Percentiles rank a stretch among this genome's conserved stretches.
phyloP scores from a whole-genome alignment of 2,329 filamentous ascomycete genomes.

The Volutella citrinella region DNA sequence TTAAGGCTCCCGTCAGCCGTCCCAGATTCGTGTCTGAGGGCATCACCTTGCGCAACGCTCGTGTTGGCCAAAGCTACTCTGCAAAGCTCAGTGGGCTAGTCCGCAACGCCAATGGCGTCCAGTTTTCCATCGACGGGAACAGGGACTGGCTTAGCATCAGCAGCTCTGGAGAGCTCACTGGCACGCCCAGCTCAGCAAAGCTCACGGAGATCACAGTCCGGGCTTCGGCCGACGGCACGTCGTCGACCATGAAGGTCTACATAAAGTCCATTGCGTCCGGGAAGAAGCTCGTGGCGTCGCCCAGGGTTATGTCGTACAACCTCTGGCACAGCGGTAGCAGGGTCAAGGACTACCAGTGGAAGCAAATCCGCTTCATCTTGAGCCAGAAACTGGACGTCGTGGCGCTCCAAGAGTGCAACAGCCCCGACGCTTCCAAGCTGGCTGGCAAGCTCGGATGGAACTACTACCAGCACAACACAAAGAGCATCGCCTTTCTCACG shows the following conservation, averaged over 20 bases:
- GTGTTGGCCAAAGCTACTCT: constrained; percentile 30
- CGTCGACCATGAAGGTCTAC: constrained; percentile 23
- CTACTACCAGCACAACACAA: constrained; percentile 30
- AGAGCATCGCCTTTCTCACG: constrained; percentile 33
- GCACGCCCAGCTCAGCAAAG: constrained; percentile 26
- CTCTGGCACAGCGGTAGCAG: constrained; percentile 37
- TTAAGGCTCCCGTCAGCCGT: constrained; percentile 22
- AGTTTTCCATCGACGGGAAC: constrained; percentile 26
- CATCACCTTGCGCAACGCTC: constrained; percentile 35
- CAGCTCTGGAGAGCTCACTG: constrained; percentile 32
- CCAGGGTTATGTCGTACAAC: constrained; percentile 37
- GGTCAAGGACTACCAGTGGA: constrained; percentile 35
- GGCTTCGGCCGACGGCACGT: constrained; percentile 25
- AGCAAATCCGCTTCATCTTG: constrained; percentile 36
- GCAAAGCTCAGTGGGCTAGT: constrained; percentile 32
- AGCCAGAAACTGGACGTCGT: constrained; percentile 33
- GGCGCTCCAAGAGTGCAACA: constrained; percentile 39
- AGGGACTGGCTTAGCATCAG: constrained; percentile 32
- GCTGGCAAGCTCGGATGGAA: constrained; percentile 37
- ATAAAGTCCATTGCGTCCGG: constrained; percentile 30
- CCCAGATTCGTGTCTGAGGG: constrained; percentile 28
- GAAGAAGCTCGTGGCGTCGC: constrained; percentile 28
- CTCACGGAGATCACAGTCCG: constrained; percentile 24
- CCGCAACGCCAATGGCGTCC: constrained; percentile 22
- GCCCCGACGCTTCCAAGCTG: constrained; percentile 29